Evolutionary conservation across 495 filamentous ascomycete genomes (phyloP), one percentile per base, ranked within the genome.

Genomic region (Aspergillus diversus): DNA sequence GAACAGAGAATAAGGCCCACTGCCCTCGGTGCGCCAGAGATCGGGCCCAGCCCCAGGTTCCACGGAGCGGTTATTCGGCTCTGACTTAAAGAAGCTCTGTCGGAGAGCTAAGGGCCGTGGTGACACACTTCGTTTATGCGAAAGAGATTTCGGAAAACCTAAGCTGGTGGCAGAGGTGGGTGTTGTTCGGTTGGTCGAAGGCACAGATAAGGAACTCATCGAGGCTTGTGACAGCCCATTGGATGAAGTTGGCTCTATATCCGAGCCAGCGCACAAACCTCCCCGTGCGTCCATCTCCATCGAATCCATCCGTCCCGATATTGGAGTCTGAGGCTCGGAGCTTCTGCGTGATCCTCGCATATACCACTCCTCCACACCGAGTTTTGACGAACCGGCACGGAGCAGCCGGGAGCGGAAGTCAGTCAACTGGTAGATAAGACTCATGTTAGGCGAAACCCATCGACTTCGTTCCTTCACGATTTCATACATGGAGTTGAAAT

Each of bases 361-460:
- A 65, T 75, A 77, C 76, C 75, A 78, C 56, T 79, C 72, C 21
- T 71, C 69, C 31, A 75, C 70, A 27, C 72, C 61, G 17, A 74
- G 70, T 55, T 73, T 70, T 34, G 78, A 80, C 16, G 80, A 73
- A 39, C 75, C 76, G 61, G 82, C 83, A 60, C 76, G 77, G 47
- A 73, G 59, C 66, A 82, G 57, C 34, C 73, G 73, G 39, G 74
- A 70, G 35, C 79, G 65, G 75, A 97, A 99, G 71, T 99, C 95
- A 43, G 96, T 94, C 55, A 99, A 81, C 73, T 95, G 94, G 77
- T 97, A 98, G 74, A 99, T 97, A 42, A 99, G 80, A 65, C 91
- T 92, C 95, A 99, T 99, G 71, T 99, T 99, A 1, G 95, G 95
- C 13, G 93, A 93, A 57, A 99, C 96, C 95, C 95, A 99, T 65